Base-by-base conservation (phyloP, 768 basidiomycete species). In the Leccinum disarticulatum region DNA sequence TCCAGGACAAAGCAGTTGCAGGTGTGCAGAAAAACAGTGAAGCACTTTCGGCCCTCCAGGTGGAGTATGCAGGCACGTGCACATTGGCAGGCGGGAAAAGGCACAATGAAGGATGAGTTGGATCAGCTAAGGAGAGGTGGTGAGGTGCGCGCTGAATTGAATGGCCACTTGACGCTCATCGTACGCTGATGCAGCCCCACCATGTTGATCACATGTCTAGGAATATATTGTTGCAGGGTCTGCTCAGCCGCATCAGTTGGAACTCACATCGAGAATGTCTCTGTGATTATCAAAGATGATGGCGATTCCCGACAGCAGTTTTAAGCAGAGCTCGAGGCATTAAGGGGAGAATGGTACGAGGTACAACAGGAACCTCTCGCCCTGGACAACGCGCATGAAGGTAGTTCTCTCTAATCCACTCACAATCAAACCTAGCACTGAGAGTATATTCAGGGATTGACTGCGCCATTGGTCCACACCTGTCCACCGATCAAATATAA, bases 271-370 rank as follows among this genome's bases (percentile, higher is more conserved):
- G 78, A 79, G 54, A 74, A 68, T 17, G 66, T 87, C 17, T 76
- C 82, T 50, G 68, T 59, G 17, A 80, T 80, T 61, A 52, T 85
- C 47, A 77, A 81, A 15, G 67, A 73, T 14, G 74, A 80, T 68
- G 66, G 73, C 33, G 72, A 76, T 63, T 74, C 76, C 11, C 76
- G 78, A 33, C 75, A 78, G 53, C 81, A 83, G 56, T 73, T 87
- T 19, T 82, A 84, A 61, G 63, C 73, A 56, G 85, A 87, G 59
- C 67, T 89, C 38, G 87, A 87, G 59, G 78, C 80, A 6, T 78
- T 78, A 9, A 75, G 80, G 49, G 75, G 70, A 30, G 84, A 86
- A 60, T 71, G 81, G 35, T 87, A 88, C 55, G 74, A 79, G 3
- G 79, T 78, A 25, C 74, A 75, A 55, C 75, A 71, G 62, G 79